Evolutionary conservation across 805 yeast genomes (phyloP).

Genomic region (Lipomyces orientalis): DNA sequence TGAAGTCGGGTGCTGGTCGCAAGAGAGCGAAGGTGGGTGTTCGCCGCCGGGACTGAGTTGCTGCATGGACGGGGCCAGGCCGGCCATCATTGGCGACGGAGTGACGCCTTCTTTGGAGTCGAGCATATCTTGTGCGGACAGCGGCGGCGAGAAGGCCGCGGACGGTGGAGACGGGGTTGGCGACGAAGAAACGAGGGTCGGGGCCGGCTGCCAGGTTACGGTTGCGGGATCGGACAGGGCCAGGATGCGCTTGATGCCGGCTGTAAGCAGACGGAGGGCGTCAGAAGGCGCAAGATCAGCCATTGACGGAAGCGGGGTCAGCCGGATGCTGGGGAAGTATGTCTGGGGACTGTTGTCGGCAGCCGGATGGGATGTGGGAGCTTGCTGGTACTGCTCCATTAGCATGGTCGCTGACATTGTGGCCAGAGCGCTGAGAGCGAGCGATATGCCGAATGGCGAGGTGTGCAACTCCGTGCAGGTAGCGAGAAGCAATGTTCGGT

Average conservation of each 20-base stretch:
- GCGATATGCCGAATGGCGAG: too few relatives aligned
- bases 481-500: neutral
- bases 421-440: too few relatives aligned
- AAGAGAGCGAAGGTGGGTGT: conserved; percentile 13
- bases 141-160: conserved; percentile 17
- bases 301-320: conserved; percentile 18
- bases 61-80: neutral
- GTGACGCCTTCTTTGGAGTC: conserved; percentile 6
- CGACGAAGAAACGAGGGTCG: conserved; percentile 5
- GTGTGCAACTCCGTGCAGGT: neutral
- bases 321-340: neutral
- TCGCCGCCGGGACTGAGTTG: conserved; percentile 23
- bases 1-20: neutral
- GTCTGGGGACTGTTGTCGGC: neutral
- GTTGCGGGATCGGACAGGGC: conserved; percentile 21
- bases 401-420: conserved; percentile 16
- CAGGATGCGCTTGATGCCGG: conserved; percentile 26
- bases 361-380: neutral
- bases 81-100: conserved; percentile 10
- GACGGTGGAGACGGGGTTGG: conserved; percentile 11
- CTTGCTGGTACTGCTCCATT: conserved; percentile 3
- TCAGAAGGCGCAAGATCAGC: conserved; percentile 25
- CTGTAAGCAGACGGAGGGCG: conserved; percentile 29
- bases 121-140: conserved; percentile 11
- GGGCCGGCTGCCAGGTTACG: conserved; percentile 10